Base-by-base conservation (phyloP, 2,329 filamentous ascomycete genomes). In the Monosporascus cannonballus region DNA sequence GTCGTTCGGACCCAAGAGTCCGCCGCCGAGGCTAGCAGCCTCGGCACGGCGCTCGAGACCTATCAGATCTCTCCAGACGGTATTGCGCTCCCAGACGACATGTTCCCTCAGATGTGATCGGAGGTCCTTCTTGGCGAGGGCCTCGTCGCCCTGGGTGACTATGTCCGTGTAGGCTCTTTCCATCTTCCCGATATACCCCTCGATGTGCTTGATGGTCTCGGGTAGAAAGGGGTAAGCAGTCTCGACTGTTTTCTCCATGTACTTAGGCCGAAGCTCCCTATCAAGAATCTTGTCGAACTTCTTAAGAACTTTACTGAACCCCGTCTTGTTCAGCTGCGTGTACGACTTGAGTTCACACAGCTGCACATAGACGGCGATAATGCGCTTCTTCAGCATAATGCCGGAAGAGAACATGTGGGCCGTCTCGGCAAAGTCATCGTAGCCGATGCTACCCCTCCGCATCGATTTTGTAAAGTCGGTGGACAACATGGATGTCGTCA, bases 61-160 rank as follows among this genome's bases (percentile, higher is more conserved):
- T 67, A 99, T 99, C 83, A 99, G 94, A 64, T 99, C 94, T 72
- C 95, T 80, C 94, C 94, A 99, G 18, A 99, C 94, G 0, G 94
- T 99, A 67, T 99, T 99, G 53, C 94, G 83, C 70, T 99, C 95
- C 95, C 94, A 99, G 0, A 97, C 93, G 20, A 99, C 92, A 69
- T 99, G 94, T 71, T 99, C 95, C 53, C 94, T 80, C 25, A 99
- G 79, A 66, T 99, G 92, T 30, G 96, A 83, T 51, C 94, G 83
- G 53, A 99, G 77, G 66, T 97, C 94, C 60, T 89, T 86, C 64
- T 85, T 89, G 4, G 94, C 92, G 14, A 87, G 74, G 6, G 80
- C 76, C 3, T 87, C 72, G 64, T 99, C 90, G 30, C 91, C 91
- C 42, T 86, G 83, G 0, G 91, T 95, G 51, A 95, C 87, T 18